Evolutionary conservation across 2,329 filamentous ascomycete species (phyloP), one percentile per base, ranked within the genome.

Genomic region (Xylaria arbuscula): DNA sequence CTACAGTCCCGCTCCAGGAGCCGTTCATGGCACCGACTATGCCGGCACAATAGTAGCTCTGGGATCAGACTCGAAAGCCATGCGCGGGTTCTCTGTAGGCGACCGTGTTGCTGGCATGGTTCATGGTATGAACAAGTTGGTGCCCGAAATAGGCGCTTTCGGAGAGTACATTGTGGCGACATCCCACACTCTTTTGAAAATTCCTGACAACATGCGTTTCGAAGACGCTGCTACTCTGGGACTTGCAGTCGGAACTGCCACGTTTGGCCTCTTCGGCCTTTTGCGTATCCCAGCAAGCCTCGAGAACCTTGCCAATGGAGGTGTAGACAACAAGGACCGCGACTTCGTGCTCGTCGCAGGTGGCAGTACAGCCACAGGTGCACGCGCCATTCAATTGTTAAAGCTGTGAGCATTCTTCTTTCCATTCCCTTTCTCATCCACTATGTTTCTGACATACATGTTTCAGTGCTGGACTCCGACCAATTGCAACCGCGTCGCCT

Each of bases 401-500:
- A 80, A 69, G 45, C 19, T 42, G 56, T 60, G 38, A 62, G 61
- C 38, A 45, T 40, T 2, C 15, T 50, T 51, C 5, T 19, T 17
- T 17, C 19, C 11, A 15, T 36, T 19, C 5, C 32, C 32, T 64
- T 36, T 36, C n/a, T 17, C 10, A 4, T 34, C 40, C 28, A 11
- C 7, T 19, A 13, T 48, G 15, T 15, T n/a, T 45, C 15, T 50
- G 28, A 36, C 28, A 2, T 4, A 13, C 6, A 36, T 38, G 34
- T 45, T 53, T 17, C 17, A 76, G 71, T 7, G 68, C 81, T 15
- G 83, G 84, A 0, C 75, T 80, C 17, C 76, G 68, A 0, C 79
- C 81, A 3, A 80, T 86, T n/a, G 77, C 83, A 0, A 85, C 83
- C 1, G 83, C 81, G 70, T 84, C 83, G 0, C 78, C 81, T 0